These are phyloP conservation scores for Hericium erinaceus DNA, from an alignment of 768 basidiomycete species.

Conservation along the genomic window DNA sequence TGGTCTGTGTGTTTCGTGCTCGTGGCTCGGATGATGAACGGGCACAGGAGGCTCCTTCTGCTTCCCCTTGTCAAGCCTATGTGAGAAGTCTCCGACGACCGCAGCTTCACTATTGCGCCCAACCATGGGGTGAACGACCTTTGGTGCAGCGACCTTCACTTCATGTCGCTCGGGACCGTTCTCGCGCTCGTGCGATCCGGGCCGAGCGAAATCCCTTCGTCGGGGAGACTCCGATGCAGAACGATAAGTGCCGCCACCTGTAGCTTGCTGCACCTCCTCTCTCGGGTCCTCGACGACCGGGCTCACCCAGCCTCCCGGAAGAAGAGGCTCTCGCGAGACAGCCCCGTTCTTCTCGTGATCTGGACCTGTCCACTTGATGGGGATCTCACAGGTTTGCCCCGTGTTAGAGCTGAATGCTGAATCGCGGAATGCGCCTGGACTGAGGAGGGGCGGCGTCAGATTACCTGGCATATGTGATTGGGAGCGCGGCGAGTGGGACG, in stretches of 20 bases:
- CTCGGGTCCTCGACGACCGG: background rate
- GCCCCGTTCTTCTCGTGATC: slow-evolving; percentile 17
- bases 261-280: background rate
- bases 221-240: background rate
- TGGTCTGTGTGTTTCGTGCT: background rate
- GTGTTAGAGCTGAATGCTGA: slow-evolving; percentile 48
- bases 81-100: slow-evolving; percentile 40
- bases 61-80: background rate
- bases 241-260: background rate
- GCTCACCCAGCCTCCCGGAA: background rate
- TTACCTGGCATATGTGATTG: slow-evolving; percentile 17
- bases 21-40: background rate
- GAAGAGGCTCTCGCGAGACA: background rate
- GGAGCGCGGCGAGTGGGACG: slow-evolving; percentile 15
- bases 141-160: slow-evolving; percentile 45
- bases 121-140: slow-evolving; percentile 32
- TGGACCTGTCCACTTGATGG: slow-evolving; percentile 55
- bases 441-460: slow-evolving; percentile 36
- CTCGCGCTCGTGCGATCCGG: background rate
- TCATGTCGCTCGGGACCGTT: slow-evolving; percentile 7
- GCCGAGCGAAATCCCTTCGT: background rate
- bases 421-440: slow-evolving; percentile 54
- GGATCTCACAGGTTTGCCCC: slow-evolving; percentile 37
- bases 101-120: slow-evolving; percentile 58
- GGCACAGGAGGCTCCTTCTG: background rate